Evolutionary conservation across 495 filamentous ascomycete species (phyloP), one percentile per base, ranked within the genome.

Genomic region (Penicillium canariense): DNA sequence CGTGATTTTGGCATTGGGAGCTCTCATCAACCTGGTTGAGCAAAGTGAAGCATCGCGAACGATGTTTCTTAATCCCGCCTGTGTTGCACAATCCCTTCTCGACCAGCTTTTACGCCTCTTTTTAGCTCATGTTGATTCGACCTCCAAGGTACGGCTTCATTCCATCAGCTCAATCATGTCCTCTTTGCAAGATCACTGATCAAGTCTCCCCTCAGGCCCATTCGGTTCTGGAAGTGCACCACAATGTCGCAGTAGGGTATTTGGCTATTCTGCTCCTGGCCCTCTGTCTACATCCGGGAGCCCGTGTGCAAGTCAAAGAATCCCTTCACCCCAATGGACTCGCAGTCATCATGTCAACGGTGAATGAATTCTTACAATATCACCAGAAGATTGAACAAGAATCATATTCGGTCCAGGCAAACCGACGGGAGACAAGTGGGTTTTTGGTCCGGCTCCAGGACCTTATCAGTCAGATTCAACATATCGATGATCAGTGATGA

Each of bases 161-260:
- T 5, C 36, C n/a, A 15, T 1, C 18, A 27, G 18, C 20, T 32
- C 30, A n/a, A n/a, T 31, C 34, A 2, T 28, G 27, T 31, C 25
- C 40, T 48, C 7, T 8, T 14, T 31, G 9, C 7, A 7, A 20
- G 36, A 44, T 57, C 39, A 39, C 39, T 50, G 9, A 58, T 39
- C 18, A 39, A 56, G 20, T 54, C 35, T 49, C 30, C 20, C 31
- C 8, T 17, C 17, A 96, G 90, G 91, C 89, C 50, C 84, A 89
- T 67, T 94, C 91, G 0, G 81, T 92, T 62, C 80, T 90, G 66
- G 89, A 90, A 60, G 85, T 86, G n/a, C 86, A 87, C 47, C 81
- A 85, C 47, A 96, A 93, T 66, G 91, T 99, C 26, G 88, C 89
- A 2, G 85, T 92, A 53, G 95, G 95, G 25, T 99, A 96, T 62